Base-by-base conservation (phyloP, 257 asterid species). In the Nemophila menziesii region DNA sequence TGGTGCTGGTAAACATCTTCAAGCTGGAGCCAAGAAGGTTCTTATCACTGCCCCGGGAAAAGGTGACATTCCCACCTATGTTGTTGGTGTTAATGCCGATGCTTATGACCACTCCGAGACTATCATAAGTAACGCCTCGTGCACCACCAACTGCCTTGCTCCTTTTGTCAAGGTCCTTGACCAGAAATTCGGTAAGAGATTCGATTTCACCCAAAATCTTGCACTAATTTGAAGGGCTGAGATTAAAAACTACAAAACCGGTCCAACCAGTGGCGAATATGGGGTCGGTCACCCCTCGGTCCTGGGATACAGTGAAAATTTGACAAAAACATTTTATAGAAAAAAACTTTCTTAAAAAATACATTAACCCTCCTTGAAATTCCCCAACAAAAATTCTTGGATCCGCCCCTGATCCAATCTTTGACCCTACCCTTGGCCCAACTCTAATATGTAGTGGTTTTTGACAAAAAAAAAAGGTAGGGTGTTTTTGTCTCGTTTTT, bases 81-180 rank as follows among this genome's bases (percentile, higher is more conserved):
- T 83, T 24, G 82, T 89, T 2, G 97, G 97, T 54, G 97, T 89
- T 54, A 89, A 89, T 52, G 97, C 79, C 3, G 86, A 67, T 0
- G 79, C 64, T 33, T 87, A 87, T 82, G 75, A 1, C 63, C 82
- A 18, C 9, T 76, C 39, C 12, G 97, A 80, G 17, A 20, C 75
- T 56, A 87, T 83, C 57, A 83, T 87, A 74, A 87, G 97, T 78
- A 87, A 87, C 36, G 95, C 97, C 43, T 87, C 97, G 18, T 83
- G 97, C 80, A 83, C 95, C 62, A 87, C 95, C 75, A 87, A 87
- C 68, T 87, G 97, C 78, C 93, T 87, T 41, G 97, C 95, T 3
- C 97, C 95, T 33, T 87, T 87, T 2, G 97, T 87, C 74, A 87
- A 87, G 51, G 90, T 87, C 56, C 95, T 83, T 43, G 95, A 89